These are phyloP conservation scores for Plantago elongata DNA, from an alignment of 257 asterid species.

Conservation along the genomic window DNA sequence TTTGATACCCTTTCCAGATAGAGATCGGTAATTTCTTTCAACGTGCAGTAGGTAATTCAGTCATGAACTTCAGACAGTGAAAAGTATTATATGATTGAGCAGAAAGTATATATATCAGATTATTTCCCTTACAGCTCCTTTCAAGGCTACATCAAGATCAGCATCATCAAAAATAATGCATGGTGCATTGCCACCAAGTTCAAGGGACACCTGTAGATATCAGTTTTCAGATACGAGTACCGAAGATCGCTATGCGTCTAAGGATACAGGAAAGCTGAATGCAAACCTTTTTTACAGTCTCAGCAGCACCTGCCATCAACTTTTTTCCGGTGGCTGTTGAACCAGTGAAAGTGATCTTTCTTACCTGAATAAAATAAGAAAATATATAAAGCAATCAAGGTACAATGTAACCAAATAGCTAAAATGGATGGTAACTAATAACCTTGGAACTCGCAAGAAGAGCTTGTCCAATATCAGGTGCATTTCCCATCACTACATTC, in stretches of 20 bases:
- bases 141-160: conserved; percentile 87
- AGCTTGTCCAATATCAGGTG: conserved; percentile 83
- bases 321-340: conserved; percentile 95
- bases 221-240: conserved; percentile 18
- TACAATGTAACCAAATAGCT: conserved; percentile 2
- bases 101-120: conserved; percentile 2
- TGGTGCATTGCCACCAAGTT: conserved; percentile 99
- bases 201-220: conserved; percentile 70
- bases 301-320: conserved; percentile 92
- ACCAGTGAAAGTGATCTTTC: conserved; percentile 94
- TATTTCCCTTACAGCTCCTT: conserved; percentile 73
- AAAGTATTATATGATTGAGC: conserved; percentile 5
- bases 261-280: conserved; percentile 21
- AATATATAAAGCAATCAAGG: conserved; percentile 14
- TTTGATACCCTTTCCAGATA: neutral
- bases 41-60: conserved; percentile 8
- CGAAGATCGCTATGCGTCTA: conserved; percentile 13
- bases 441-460: conserved; percentile 77
- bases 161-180: conserved; percentile 96
- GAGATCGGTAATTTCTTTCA: conserved; percentile 10
- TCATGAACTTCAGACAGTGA: conserved; percentile 9
- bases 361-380: conserved; percentile 49
- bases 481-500: conserved; percentile 92
- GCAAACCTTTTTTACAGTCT: conserved; percentile 81
- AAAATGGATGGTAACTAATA: conserved; percentile 12